These are phyloP conservation scores for Fusarium chlamydosporum DNA, from an alignment of 2,329 filamentous ascomycete genomes.

Conservation along the genomic window DNA sequence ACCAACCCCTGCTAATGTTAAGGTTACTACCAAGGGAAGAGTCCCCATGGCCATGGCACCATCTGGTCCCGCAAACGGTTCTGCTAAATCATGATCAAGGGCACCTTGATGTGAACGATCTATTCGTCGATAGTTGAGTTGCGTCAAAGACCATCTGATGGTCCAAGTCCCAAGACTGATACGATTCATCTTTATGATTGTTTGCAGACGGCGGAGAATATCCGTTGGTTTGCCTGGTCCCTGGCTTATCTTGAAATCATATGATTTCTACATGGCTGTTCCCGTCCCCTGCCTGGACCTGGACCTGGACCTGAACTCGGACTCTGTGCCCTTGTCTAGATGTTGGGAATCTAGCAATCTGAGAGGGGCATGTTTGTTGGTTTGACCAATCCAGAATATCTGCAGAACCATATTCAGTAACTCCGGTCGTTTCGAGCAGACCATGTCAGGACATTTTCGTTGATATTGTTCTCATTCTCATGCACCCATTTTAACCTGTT, in stretches of 20 bases:
- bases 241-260: constrained; percentile 31
- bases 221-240: constrained; percentile 22
- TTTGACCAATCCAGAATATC: constrained; percentile 43
- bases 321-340: constrained; percentile 27
- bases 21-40: constrained; percentile 14
- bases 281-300: constrained; percentile 22
- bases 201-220: constrained; percentile 29
- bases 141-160: constrained; percentile 14
- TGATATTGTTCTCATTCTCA: constrained; percentile 13
- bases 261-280: constrained; percentile 34
- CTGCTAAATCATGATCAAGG: constrained; percentile 22
- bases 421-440: constrained; percentile 14
- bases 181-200: constrained; percentile 21
- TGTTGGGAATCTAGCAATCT: constrained; percentile 33
- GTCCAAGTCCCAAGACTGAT: constrained; percentile 26
- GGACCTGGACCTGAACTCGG: constrained; percentile 5
- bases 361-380: constrained; percentile 12
- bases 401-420: constrained; percentile 39
- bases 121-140: neutral
- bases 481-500: constrained; percentile 24
- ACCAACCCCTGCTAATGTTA: constrained; percentile 25
- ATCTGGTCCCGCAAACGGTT: constrained; percentile 38
- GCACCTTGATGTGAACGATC: constrained; percentile 2
- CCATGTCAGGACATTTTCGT: constrained; percentile 20
- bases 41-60: constrained; percentile 33